Evolutionary conservation across 805 yeast species (phyloP).

Genomic region (Zygosaccharomyces rouxii): DNA sequence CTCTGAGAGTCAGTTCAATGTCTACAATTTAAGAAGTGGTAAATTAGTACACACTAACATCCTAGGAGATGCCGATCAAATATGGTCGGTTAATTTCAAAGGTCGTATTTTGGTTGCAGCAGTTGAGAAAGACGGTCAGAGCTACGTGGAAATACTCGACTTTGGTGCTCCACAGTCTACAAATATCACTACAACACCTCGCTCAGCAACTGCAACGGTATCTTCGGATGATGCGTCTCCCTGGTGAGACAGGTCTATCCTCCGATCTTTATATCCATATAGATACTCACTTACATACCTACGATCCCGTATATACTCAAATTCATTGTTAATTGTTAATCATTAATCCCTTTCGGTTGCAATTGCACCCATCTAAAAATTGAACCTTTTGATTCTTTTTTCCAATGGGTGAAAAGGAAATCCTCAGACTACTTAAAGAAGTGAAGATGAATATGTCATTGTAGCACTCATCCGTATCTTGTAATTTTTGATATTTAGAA

Average conservation of each 20-base stretch:
- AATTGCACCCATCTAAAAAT: too few relatives aligned
- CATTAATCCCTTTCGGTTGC: too few relatives aligned
- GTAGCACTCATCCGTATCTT: too few relatives aligned
- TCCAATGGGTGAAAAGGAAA: too few relatives aligned
- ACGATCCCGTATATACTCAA: too few relatives aligned
- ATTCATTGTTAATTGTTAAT: too few relatives aligned
- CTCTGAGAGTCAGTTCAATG: slow-evolving; percentile 76
- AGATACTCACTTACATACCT: too few relatives aligned
- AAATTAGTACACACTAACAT: slow-evolving; percentile 65
- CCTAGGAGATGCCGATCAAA: slow-evolving; percentile 72
- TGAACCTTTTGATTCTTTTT: too few relatives aligned
- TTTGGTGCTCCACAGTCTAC: slow-evolving; percentile 44
- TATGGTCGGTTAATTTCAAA: slow-evolving; percentile 93
- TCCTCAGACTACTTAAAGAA: too few relatives aligned
- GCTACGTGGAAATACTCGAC: slow-evolving; percentile 81
- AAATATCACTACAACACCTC: slow-evolving; percentile 1
- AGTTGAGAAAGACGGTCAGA: slow-evolving; percentile 65
- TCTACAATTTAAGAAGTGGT: slow-evolving; percentile 84
- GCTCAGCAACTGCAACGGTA: slow-evolving; percentile 3
- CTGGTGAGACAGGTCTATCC: background rate
- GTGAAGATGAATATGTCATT: too few relatives aligned
- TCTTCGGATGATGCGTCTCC: slow-evolving; percentile 2
- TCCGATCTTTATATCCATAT: too few relatives aligned
- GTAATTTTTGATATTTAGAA: background rate
- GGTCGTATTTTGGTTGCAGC: slow-evolving; percentile 85